A percentile compares a stretch with the other conserved stretches of the same genome.
Conservation (phyloP, 2,329 filamentous ascomycete genomes). For the Sarocladiaceae sp. region DNA sequence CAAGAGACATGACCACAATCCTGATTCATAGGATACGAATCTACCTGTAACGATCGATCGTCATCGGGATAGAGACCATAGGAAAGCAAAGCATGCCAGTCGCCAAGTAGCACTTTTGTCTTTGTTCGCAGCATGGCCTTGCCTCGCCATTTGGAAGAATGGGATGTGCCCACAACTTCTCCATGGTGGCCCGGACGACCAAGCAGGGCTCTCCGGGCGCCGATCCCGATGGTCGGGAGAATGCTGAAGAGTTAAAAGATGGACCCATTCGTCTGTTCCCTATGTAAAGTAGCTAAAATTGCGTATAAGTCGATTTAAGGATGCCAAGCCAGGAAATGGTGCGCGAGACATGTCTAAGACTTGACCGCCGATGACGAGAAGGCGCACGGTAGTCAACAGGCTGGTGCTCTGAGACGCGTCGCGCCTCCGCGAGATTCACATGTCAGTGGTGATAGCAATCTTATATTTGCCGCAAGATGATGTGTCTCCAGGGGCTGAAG, state of each 20-base stretch:
- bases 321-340: slow-evolving; percentile 11
- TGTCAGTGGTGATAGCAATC: neutral
- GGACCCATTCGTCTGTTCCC: slow-evolving; percentile 2
- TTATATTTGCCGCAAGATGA: neutral
- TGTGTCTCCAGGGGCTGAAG: neutral
- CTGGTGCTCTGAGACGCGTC: slow-evolving; percentile 1
- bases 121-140: slow-evolving; percentile 6
- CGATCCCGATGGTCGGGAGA: slow-evolving; percentile 15
- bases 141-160: slow-evolving; percentile 18
- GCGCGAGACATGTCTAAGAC: slow-evolving; percentile 18
- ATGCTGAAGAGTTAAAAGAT: slow-evolving; percentile 5
- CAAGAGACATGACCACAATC: neutral
- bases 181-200: slow-evolving; percentile 3
- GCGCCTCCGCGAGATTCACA: neutral
- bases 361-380: slow-evolving; percentile 5
- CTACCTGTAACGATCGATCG: slow-evolving; percentile 7
- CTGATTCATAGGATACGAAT: neutral
- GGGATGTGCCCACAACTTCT: slow-evolving; percentile 15
- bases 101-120: neutral
- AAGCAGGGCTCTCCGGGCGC: slow-evolving; percentile 4
- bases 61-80: neutral
- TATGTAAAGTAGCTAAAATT: slow-evolving; percentile 3
- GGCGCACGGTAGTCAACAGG: neutral
- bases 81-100: slow-evolving; percentile 19
- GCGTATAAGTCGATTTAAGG: slow-evolving; percentile 9